Evolutionary conservation across 2,329 filamentous ascomycete genomes (phyloP), one percentile per base, ranked within the genome.

Genomic region (Colletotrichum cuscutae): DNA sequence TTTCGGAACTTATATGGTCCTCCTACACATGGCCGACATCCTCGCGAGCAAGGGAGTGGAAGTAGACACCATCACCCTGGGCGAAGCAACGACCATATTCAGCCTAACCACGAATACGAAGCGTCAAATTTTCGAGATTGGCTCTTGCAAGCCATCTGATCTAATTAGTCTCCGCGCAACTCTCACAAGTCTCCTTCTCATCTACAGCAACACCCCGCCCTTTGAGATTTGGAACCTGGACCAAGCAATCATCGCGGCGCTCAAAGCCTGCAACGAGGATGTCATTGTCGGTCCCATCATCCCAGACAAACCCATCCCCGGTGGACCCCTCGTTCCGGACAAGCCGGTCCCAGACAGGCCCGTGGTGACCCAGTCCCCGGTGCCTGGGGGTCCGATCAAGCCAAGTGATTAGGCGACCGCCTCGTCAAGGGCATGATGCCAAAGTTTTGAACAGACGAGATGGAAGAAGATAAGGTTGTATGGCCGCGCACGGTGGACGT

Each of bases 261-360:
- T 76, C 57, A 61, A 68, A 53, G 70, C 73, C 32, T 77, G 75
- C 63, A 35, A 57, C 19, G 35, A 74, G 32, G 68, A 74, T 19
- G 37, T 72, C 49, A 61, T 42, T 35, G 68, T 56, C 35, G 46
- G 74, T 1, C 64, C 64, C 56, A 72, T 78, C 57, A 72, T 76
- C 9, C 78, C 78, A 22, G 77, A 75, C 58, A 74, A 72, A 28
- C 66, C 77, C 30, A 64, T 79, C 68, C 79, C 81, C 9, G 80
- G 80, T 37, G 81, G 79, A 1, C 77, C 79, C 58, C 73, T 83
- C 49, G 74, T 76, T 13, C 81, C 82, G 5, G 76, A 78, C 8
- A 76, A 75, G 4, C 76, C 77, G 37, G 70, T 79, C 19, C 80
- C 80, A 42, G 81, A 79, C 26, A 80, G 78, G 2, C 71, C 77